Conservation (phyloP, 2,329 filamentous ascomycete genomes). For the Arthrobotrys sphaeroides region DNA sequence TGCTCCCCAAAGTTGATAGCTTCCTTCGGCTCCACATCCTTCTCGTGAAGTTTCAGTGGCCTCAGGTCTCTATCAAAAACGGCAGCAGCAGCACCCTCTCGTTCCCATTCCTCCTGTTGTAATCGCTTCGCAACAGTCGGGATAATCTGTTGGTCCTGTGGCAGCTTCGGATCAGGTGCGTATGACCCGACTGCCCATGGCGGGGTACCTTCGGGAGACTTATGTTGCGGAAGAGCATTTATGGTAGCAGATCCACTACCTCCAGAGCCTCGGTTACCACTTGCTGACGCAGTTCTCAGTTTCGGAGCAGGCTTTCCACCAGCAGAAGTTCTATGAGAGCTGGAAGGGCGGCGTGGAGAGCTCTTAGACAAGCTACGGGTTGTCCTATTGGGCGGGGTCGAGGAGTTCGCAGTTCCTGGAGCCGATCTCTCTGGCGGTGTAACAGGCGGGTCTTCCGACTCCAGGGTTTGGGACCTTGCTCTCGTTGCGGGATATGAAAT, state of each 20-base stretch:
- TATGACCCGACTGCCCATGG: slow-evolving; percentile 96
- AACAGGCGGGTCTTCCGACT: slow-evolving; percentile 32
- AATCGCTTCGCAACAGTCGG: slow-evolving; percentile 91
- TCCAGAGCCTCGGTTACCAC: slow-evolving; percentile 67
- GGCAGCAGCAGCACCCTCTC: slow-evolving; percentile 84
- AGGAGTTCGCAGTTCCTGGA: slow-evolving; percentile 18
- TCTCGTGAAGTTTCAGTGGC: slow-evolving; percentile 71
- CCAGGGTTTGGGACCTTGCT: slow-evolving; percentile 38
- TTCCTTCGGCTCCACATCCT: slow-evolving; percentile 64
- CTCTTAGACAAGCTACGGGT: slow-evolving; percentile 61
- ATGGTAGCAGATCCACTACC: slow-evolving; percentile 69
- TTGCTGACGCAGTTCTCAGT: slow-evolving; percentile 59
- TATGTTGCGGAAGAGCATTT: slow-evolving; percentile 65
- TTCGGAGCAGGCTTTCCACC: slow-evolving; percentile 60
- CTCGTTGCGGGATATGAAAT: slow-evolving; percentile 52
- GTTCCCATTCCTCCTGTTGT: slow-evolving; percentile 95
- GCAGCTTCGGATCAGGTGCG: slow-evolving; percentile 91
- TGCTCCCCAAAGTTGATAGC: slow-evolving; percentile 49
- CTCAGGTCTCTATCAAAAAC: slow-evolving; percentile 89
- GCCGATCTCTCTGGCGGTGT: slow-evolving; percentile 57
- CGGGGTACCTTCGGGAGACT: slow-evolving; percentile 90
- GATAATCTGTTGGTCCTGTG: slow-evolving; percentile 92
- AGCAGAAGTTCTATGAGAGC: slow-evolving; percentile 60
- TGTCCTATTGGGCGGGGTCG: slow-evolving; percentile 30
- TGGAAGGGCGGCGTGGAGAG: slow-evolving; percentile 59